Evolutionary conservation across 2,329 filamentous ascomycete genomes (phyloP), one percentile per base, ranked within the genome.

Genomic region (Corynespora cassiicola): DNA sequence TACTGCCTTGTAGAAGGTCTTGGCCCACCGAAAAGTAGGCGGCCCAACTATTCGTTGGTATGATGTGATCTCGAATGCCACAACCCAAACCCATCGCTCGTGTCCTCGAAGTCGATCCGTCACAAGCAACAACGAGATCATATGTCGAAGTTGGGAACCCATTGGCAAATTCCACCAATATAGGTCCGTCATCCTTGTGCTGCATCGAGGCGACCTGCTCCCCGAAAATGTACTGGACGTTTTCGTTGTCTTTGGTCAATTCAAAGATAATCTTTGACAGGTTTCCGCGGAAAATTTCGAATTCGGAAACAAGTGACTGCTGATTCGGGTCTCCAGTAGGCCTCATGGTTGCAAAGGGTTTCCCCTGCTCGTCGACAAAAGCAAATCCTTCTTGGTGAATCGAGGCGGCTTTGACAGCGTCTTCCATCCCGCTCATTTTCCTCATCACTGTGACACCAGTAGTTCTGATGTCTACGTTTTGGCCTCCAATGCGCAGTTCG

Each of bases 401-500:
- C 4, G 50, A 48, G 3, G 51, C 50, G 2, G 50, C 44, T 4
- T 65, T 59, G 14, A 75, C 56, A 0, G 47, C 48, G 4, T 47
- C 46, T 31, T 69, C 62, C 21, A 74, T 53, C 5, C 69, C 70
- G 11, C 36, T 20, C 47, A 73, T 63, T 14, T 56, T 60, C 21
- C 56, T 50, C 44, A 74, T 66, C 16, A 73, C 53, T 6, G 66
- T 52, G 14, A 74, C 55, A 2, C 68, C 71, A 2, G 60, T 50
- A 12, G 58, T 66, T 26, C 72, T 70, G 6, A 75, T 61, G 45
- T 75, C 73, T 27, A 75, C 52, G 27, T 68, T 62, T 32, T 72
- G 69, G 3, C 73, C 73, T n/a, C 62, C 57, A 4, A 55, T 54
- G 12, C 69, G 62, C n/a, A 68, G 54, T 6, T 43, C 26, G 2